These are phyloP conservation scores for Citrullus amarus DNA, from an alignment of 306 rosid species.

Conservation along the genomic window DNA sequence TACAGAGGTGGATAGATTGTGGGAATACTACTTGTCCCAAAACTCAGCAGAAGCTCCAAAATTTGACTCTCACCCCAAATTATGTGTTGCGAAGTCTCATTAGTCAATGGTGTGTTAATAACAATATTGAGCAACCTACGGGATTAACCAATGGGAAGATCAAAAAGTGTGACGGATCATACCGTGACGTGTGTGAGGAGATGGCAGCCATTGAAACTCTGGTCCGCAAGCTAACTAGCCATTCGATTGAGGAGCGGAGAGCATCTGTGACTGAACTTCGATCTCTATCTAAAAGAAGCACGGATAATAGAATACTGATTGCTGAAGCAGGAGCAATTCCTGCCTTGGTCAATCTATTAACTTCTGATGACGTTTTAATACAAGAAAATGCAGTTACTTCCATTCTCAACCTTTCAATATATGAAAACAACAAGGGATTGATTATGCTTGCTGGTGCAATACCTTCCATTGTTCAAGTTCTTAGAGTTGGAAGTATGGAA, in stretches of 20 bases:
- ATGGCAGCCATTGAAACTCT: slow-evolving; percentile 59
- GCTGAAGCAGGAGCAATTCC: slow-evolving; percentile 97
- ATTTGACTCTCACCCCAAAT: slow-evolving; percentile 77
- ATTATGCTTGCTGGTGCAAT: slow-evolving; percentile 96
- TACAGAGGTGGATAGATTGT: slow-evolving; percentile 95
- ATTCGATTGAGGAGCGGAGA: slow-evolving; percentile 51
- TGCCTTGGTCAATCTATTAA: slow-evolving; percentile 63
- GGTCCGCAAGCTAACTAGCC: slow-evolving; percentile 64
- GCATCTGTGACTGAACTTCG: slow-evolving; percentile 71
- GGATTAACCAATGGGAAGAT: slow-evolving; percentile 77
- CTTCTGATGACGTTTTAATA: slow-evolving; percentile 54
- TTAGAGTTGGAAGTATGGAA: slow-evolving; percentile 85
- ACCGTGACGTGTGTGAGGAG: slow-evolving; percentile 78
- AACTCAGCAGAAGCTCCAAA: slow-evolving; percentile 90
- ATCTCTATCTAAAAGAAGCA: slow-evolving; percentile 82
- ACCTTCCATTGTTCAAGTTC: slow-evolving; percentile 90
- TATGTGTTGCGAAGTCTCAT: slow-evolving; percentile 85
- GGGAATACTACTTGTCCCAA: slow-evolving; percentile 86
- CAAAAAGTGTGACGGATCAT: slow-evolving; percentile 80
- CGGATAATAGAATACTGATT: slow-evolving; percentile 82
- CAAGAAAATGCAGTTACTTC: slow-evolving; percentile 95
- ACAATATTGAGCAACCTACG: slow-evolving; percentile 76
- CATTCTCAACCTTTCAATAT: slow-evolving; percentile 85
- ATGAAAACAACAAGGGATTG: slow-evolving; percentile 78
- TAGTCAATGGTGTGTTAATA: slow-evolving; percentile 67